Evolutionary conservation across 2,329 filamentous ascomycete genomes (phyloP).

Genomic region (Sporothrix inflata): DNA sequence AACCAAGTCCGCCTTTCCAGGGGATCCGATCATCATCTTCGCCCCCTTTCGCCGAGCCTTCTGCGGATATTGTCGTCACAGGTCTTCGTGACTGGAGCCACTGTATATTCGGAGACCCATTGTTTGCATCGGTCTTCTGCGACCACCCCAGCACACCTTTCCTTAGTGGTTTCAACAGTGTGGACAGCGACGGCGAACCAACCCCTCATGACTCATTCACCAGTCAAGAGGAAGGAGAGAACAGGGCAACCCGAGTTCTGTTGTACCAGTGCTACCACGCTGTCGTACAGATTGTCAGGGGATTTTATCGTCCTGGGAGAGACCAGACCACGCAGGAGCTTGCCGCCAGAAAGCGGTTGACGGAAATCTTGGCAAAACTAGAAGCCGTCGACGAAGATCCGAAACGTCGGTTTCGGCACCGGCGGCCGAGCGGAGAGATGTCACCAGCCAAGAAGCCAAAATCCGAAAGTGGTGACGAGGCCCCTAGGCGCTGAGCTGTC

Average conservation of each 20-base stretch:
- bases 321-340: conserved; percentile 57
- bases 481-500: neutral
- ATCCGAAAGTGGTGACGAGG: conserved; percentile 34
- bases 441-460: conserved; percentile 52
- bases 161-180: conserved; percentile 50
- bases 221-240: conserved; percentile 31
- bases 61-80: conserved; percentile 44
- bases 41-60: neutral
- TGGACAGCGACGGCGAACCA: conserved; percentile 14
- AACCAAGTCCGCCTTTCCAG: neutral
- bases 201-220: conserved; percentile 13
- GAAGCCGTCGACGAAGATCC: conserved; percentile 39
- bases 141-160: conserved; percentile 50
- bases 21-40: neutral
- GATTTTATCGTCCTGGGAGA: conserved; percentile 57
- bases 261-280: conserved; percentile 64
- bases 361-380: conserved; percentile 51
- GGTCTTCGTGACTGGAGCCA: conserved; percentile 63
- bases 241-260: conserved; percentile 52
- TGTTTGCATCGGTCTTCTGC: conserved; percentile 56
- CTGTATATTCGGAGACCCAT: conserved; percentile 62
- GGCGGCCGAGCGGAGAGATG: conserved; percentile 46
- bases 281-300: conserved; percentile 54
- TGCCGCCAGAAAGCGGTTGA: conserved; percentile 55
- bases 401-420: conserved; percentile 42